A percentile compares a stretch with the other conserved stretches of the same genome.
phyloP scores from a whole-genome alignment of 441 rosid genomes.

The Breynia disticha region DNA sequence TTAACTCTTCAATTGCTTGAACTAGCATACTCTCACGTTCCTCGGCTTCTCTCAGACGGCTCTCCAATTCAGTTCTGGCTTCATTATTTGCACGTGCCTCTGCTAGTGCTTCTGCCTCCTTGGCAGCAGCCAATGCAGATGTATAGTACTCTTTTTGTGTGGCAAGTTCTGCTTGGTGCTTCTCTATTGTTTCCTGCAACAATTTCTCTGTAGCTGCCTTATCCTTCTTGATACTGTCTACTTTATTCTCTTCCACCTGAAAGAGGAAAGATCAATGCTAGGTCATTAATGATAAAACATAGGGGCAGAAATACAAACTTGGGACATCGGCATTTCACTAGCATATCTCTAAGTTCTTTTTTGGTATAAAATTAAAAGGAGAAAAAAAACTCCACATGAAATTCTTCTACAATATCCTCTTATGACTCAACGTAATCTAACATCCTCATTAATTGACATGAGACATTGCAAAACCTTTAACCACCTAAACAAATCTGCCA shows the following conservation, averaged over 20 bases:
- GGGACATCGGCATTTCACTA: conserved; percentile 1
- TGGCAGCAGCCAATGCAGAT: conserved; percentile 84
- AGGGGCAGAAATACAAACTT: conserved; percentile 2
- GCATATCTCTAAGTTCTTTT: background rate
- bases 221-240: conserved; percentile 84
- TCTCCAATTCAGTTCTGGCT: conserved; percentile 84
- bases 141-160: conserved; percentile 79
- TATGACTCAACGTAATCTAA: background rate
- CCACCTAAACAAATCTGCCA: background rate
- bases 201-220: conserved; percentile 86
- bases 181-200: conserved; percentile 95
- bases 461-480: background rate
- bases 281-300: conserved; percentile 2
- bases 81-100: conserved; percentile 87
- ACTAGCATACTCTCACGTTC: conserved; percentile 93
- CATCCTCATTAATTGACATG: conserved; percentile 8
- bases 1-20: conserved; percentile 83
- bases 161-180: conserved; percentile 81
- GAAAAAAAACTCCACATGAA: no score
- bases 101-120: conserved; percentile 91
- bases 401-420: no score
- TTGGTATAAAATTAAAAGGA: no score
- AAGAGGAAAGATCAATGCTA: conserved; percentile 10
- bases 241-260: conserved; percentile 95
- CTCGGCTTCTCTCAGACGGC: conserved; percentile 75